These are phyloP conservation scores for Macrolepiota fuliginosa DNA, from an alignment of 768 basidiomycete species.

Conservation along the genomic window DNA sequence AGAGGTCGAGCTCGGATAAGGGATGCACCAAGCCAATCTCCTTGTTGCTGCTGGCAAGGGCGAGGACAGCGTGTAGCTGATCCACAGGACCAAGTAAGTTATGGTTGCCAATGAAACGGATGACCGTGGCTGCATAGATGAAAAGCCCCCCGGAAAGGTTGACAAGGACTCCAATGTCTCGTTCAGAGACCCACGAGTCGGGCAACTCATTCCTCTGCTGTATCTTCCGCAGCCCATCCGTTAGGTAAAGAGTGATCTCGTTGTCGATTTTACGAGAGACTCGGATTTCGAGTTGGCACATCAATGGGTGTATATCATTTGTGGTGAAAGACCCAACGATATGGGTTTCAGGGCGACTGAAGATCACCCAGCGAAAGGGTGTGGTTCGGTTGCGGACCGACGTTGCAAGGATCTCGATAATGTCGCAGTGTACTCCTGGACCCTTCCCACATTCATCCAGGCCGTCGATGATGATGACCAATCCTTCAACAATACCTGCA, in stretches of 20 bases:
- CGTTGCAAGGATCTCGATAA: neutral
- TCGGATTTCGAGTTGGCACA: neutral
- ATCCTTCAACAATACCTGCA: neutral
- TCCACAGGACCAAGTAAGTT: neutral
- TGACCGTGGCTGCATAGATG: neutral
- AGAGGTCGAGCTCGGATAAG: neutral
- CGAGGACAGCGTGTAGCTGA: neutral
- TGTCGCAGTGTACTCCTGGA: neutral
- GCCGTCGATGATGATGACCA: neutral
- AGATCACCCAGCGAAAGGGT: neutral
- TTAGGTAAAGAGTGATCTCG: slow-evolving; percentile 2
- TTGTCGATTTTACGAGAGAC: neutral
- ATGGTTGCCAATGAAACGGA: neutral
- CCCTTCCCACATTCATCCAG: neutral
- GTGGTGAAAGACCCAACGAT: neutral
- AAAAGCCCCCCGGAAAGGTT: neutral
- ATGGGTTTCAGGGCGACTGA: neutral
- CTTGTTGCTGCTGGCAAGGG: neutral
- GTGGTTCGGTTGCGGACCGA: neutral
- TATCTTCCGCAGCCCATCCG: neutral
- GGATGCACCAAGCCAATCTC: neutral
- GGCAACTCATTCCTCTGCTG: neutral
- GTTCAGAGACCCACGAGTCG: slow-evolving; percentile 9
- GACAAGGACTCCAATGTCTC: neutral
- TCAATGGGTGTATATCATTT: neutral